A percentile compares a stretch with the other conserved stretches of the same genome.
Evolutionary conservation across 2,329 filamentous ascomycete species (phyloP).

Genomic region (Fusarium acutatum): DNA sequence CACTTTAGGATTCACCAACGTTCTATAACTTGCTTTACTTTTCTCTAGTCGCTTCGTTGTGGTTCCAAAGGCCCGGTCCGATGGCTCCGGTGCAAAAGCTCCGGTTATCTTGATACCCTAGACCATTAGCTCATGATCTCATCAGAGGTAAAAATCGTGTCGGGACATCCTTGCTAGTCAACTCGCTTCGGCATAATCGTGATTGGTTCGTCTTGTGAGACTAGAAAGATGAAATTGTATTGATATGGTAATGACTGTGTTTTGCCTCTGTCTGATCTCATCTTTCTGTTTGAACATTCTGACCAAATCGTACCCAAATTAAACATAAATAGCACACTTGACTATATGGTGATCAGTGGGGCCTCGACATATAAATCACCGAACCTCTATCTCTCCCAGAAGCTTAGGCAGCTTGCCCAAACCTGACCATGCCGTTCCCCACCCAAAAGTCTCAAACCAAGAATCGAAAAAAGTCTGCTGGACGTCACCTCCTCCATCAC

Average conservation of each 20-base stretch:
- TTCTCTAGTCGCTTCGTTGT: not conserved
- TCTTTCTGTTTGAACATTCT: not conserved
- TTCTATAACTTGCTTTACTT: not conserved
- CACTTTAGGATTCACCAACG: not conserved
- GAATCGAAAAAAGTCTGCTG: not conserved
- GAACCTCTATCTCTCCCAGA: not conserved
- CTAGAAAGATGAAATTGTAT: not conserved
- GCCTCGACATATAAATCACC: not conserved
- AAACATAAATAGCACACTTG: not conserved
- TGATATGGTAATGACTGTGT: not conserved
- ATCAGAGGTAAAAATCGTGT: not conserved
- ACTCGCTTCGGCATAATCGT: not conserved
- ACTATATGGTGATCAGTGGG: not conserved
- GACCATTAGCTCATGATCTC: not conserved
- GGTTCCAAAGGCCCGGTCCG: not conserved
- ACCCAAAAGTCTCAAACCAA: not conserved
- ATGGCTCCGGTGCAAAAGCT: not conserved
- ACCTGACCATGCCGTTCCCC: not conserved
- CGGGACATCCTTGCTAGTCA: not conserved
- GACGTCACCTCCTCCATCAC: not conserved
- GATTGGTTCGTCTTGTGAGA: not conserved
- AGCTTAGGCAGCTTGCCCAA: not conserved
- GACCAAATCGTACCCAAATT: not conserved
- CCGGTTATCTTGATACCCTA: not conserved
- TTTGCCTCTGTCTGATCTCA: not conserved